These are phyloP conservation scores for Hanseniaspora lachancei DNA, from an alignment of 805 yeast species.

Conservation along the genomic window DNA sequence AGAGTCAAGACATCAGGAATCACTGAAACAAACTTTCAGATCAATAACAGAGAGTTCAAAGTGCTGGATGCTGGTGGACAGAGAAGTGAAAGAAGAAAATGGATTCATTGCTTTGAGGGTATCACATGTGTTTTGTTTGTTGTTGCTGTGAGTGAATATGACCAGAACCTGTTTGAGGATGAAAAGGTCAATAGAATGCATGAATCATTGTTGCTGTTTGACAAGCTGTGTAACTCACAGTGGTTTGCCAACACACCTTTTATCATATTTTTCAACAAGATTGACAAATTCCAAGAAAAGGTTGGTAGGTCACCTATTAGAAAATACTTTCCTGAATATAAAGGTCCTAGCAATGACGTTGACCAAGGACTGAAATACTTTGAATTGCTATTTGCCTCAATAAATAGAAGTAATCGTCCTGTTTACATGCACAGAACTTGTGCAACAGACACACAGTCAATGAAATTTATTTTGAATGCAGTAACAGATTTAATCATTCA, in stretches of 20 bases:
- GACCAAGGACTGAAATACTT: constrained; percentile 61
- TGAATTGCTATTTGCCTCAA: constrained; percentile 48
- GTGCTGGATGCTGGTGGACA: constrained; percentile 96
- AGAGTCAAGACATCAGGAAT: constrained; percentile 93
- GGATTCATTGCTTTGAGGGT: constrained; percentile 91
- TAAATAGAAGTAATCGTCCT: constrained; percentile 55
- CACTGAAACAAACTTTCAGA: constrained; percentile 67
- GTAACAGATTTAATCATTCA: constrained; percentile 85
- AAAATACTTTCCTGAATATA: constrained; percentile 65
- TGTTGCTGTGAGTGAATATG: constrained; percentile 81
- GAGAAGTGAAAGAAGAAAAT: constrained; percentile 75
- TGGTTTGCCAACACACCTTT: constrained; percentile 83
- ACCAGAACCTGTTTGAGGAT: constrained; percentile 83
- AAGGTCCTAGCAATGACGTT: constrained; percentile 49
- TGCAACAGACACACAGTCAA: constrained; percentile 82
- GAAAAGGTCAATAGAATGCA: constrained; percentile 78
- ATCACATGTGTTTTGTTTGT: constrained; percentile 81
- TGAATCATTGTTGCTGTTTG: constrained; percentile 76
- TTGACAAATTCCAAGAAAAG: constrained; percentile 66
- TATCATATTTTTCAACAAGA: constrained; percentile 77
- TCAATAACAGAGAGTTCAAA: constrained; percentile 52
- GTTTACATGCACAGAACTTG: constrained; percentile 86
- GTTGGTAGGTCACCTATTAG: constrained; percentile 51
- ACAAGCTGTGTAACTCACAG: constrained; percentile 65
- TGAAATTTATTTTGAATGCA: constrained; percentile 82